Percentiles rank a stretch among this genome's conserved stretches.
phyloP scores from a whole-genome alignment of 2,329 filamentous ascomycete species.

The Apiospora marii region DNA sequence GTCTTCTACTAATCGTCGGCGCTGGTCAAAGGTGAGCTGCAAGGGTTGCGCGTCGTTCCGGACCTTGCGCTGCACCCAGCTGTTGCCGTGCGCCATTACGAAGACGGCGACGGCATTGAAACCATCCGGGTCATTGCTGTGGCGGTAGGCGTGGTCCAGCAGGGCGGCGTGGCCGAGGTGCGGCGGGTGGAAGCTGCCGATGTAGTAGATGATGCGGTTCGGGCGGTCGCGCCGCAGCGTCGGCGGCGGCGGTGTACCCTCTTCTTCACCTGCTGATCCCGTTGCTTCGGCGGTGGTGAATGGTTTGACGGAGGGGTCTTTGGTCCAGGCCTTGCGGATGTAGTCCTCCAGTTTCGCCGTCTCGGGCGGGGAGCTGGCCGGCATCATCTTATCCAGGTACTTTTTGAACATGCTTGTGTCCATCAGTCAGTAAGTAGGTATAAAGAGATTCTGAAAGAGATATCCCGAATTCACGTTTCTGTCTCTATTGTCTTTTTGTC shows the following conservation, averaged over 20 bases:
- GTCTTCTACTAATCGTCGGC: background rate
- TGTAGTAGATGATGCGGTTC: conserved; percentile 44
- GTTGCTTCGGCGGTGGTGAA: background rate
- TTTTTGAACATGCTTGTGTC: background rate
- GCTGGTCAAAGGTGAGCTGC: conserved; percentile 16
- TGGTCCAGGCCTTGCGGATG: conserved; percentile 6
- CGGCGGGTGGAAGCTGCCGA: conserved; percentile 49
- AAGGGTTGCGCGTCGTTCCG: background rate
- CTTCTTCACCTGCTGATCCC: background rate
- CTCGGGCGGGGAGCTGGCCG: background rate
- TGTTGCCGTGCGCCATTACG: conserved; percentile 23
- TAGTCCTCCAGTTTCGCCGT: background rate
- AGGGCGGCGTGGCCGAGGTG: conserved; percentile 45
- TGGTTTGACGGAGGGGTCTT: background rate
- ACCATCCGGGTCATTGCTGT: conserved; percentile 21
- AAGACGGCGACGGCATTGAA: background rate
- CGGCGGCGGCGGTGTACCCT: conserved; percentile 10
- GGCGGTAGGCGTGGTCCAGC: conserved; percentile 39
- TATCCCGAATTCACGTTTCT: background rate
- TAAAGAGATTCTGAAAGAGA: background rate
- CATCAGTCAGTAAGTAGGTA: background rate
- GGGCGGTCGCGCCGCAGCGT: conserved; percentile 24
- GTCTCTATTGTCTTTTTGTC: too few relatives aligned
- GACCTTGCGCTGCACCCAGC: conserved; percentile 23
- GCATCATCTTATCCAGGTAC: background rate